A percentile compares a stretch with the other conserved stretches of the same genome.
phyloP scores from a whole-genome alignment of 768 basidiomycete species.

The Tricholoma bakamatsutake region DNA sequence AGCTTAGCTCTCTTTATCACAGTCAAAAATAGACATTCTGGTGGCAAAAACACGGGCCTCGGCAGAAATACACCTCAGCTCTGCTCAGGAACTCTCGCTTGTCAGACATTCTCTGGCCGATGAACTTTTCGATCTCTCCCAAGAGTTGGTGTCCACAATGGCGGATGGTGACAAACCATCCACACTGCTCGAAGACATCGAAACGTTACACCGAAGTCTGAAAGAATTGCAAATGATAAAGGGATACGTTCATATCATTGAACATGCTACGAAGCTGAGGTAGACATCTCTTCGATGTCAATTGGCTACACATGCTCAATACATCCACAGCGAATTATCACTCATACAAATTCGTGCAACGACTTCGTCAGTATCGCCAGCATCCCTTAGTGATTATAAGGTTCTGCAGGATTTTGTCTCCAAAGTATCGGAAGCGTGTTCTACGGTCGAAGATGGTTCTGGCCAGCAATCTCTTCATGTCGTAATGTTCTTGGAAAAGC shows the following conservation, averaged over 20 bases:
- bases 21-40: slow-evolving; percentile 38
- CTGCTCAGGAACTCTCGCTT: slow-evolving; percentile 71
- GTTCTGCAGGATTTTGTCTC: slow-evolving; percentile 56
- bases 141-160: slow-evolving; percentile 55
- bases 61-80: slow-evolving; percentile 45
- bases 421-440: slow-evolving; percentile 40
- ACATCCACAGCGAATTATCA: slow-evolving; percentile 46
- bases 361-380: slow-evolving; percentile 30
- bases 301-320: background rate
- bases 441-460: slow-evolving; percentile 38
- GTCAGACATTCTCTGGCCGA: slow-evolving; percentile 73
- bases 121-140: slow-evolving; percentile 62
- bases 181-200: slow-evolving; percentile 78
- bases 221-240: slow-evolving; percentile 73
- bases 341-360: slow-evolving; percentile 43
- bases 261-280: slow-evolving; percentile 70
- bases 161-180: slow-evolving; percentile 41
- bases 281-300: slow-evolving; percentile 23
- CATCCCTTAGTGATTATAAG: slow-evolving; percentile 52
- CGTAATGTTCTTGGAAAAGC: slow-evolving; percentile 49
- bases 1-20: slow-evolving; percentile 57
- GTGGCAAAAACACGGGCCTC: slow-evolving; percentile 42
- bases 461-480: slow-evolving; percentile 53
- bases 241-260: slow-evolving; percentile 69
- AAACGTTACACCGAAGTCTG: slow-evolving; percentile 69